Evolutionary conservation across 2,329 filamentous ascomycete genomes (phyloP), one percentile per base, ranked within the genome.

Genomic region (Aspergillus melleus): DNA sequence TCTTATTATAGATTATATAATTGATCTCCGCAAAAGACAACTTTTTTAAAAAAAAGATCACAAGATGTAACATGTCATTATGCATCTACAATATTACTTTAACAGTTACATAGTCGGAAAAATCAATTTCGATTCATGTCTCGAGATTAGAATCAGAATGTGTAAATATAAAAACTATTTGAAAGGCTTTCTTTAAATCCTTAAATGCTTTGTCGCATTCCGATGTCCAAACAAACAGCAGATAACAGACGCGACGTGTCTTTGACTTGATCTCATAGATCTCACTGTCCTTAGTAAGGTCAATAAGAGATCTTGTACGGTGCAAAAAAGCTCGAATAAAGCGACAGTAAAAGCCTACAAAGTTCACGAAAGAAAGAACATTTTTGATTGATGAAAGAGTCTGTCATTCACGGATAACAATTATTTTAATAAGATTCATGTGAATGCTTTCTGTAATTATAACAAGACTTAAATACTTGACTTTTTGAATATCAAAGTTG

Each of bases 1-100:
- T 22, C 3, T 22, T 22, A 22, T 22, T 61, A 57, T 75, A 61
- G 10, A 71, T 72, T 19, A 70, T 49, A 58, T 75, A 74, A 49
- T 69, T 66, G 14, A 19, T 62, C 60, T 74, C 59, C 2, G 58
- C 44, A 10, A 39, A 20, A 11, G 68, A 58, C 52, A 67, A 73
- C 30, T 22, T 22, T 22, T 64, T 64, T 2, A 60, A 72, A 22
- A 62, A 73, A 59, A 61, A 73, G 12, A 3, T 57, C 47, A 68
- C 49, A 22, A 22, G 6, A 2, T 19, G 6, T 10, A 49, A 19
- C 2, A 49, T 22, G 5, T 5, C 6, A 49, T 19, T 19, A 19
- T 49, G 5, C 3, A 19, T 22, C 5, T 49, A 6, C 2, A 19
- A 49, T 10, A 49, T 11, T 49, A 49, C n/a, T 11, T 19, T 19